phyloP scores from a whole-genome alignment of 2,329 filamentous ascomycete genomes.

The Fusarium concolor region DNA sequence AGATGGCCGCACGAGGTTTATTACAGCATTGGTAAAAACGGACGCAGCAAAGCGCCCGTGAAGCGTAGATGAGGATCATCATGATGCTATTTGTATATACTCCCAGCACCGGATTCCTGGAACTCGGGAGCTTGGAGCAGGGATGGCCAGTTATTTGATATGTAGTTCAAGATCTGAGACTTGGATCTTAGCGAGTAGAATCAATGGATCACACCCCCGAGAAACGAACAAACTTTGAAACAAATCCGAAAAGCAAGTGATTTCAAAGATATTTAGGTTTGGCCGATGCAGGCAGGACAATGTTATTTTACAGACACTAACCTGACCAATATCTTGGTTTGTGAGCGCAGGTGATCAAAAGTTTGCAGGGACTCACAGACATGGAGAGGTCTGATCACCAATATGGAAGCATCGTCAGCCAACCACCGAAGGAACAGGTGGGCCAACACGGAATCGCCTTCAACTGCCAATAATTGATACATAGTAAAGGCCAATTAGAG shows the following conservation, averaged over 20 bases:
- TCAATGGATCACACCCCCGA: background rate
- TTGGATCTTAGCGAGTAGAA: conserved; percentile 22
- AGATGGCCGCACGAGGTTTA: background rate
- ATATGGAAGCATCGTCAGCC: background rate
- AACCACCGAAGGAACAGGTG: conserved; percentile 3
- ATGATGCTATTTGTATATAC: background rate
- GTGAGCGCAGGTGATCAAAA: conserved; percentile 1
- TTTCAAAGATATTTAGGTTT: background rate
- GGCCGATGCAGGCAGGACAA: background rate
- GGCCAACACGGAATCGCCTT: conserved; percentile 5
- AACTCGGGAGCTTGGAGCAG: conserved; percentile 13
- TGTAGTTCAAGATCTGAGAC: conserved; percentile 18
- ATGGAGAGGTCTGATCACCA: conserved; percentile 28
- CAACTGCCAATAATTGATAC: conserved; percentile 14
- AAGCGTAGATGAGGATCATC: conserved; percentile 25
- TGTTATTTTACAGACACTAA: background rate
- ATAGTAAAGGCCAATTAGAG: conserved; percentile 10
- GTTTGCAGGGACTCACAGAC: background rate
- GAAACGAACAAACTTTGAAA: conserved; percentile 2
- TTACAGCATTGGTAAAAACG: background rate
- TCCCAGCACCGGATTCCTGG: conserved; percentile 3
- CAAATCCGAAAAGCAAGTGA: background rate
- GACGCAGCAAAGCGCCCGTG: conserved; percentile 17
- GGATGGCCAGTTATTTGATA: conserved; percentile 4
- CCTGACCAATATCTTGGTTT: background rate